Percentiles rank a stretch among this genome's conserved stretches.
phyloP scores from a whole-genome alignment of 441 rosid species.

The Mallotus japonicus region DNA sequence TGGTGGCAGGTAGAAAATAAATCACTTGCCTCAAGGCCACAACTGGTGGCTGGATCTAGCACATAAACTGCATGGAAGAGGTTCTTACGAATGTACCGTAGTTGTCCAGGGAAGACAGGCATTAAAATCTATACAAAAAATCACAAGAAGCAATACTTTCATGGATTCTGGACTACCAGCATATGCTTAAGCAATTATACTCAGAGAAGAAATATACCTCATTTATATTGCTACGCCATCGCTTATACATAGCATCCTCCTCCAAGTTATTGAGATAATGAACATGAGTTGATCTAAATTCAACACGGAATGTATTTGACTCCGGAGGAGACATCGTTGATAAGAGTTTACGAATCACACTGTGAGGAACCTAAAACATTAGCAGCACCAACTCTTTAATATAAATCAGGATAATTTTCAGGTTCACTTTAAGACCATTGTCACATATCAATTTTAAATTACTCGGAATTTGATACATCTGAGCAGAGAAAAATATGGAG shows the following conservation, averaged over 20 bases:
- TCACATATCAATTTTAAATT: neutral
- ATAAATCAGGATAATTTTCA: conserved; percentile 23
- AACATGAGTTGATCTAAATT: conserved; percentile 94
- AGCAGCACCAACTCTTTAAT: conserved; percentile 27
- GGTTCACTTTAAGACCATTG: conserved; percentile 12
- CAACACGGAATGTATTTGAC: conserved; percentile 75
- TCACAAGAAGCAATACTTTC: conserved; percentile 15
- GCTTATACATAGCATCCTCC: conserved; percentile 94
- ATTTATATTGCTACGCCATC: conserved; percentile 92
- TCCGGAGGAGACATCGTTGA: conserved; percentile 69
- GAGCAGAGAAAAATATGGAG: neutral
- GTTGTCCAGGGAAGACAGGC: conserved; percentile 99
- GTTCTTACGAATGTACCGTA: conserved; percentile 95
- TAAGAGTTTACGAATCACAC: conserved; percentile 63
- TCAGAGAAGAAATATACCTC: conserved; percentile 54
- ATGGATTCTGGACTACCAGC: conserved; percentile 23
- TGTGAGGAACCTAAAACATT: conserved; percentile 65
- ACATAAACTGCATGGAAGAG: conserved; percentile 92
- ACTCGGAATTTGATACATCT: neutral
- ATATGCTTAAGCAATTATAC: conserved; percentile 21
- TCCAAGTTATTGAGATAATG: conserved; percentile 96
- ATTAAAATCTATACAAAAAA: conserved; percentile 74
- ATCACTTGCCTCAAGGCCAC: conserved; percentile 91
- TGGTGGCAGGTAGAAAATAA: conserved; percentile 9
- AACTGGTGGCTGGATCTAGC: conserved; percentile 85